Evolutionary conservation across 2,329 filamentous ascomycete species (phyloP).

Genomic region (Hortaea werneckii): DNA sequence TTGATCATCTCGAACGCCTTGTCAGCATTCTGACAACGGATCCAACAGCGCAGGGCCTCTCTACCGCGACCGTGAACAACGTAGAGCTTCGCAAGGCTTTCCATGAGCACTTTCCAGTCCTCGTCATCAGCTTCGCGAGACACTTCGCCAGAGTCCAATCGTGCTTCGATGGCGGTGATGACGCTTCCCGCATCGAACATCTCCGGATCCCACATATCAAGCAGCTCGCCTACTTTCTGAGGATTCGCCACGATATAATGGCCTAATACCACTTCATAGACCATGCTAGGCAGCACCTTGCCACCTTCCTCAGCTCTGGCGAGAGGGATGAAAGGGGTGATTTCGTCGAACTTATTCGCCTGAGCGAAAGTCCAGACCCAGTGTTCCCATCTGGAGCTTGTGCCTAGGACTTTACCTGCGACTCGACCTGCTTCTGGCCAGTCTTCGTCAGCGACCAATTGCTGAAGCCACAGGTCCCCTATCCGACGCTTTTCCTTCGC

Average conservation of each 20-base stretch:
- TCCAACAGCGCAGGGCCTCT: slow-evolving; percentile 81
- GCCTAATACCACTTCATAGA: slow-evolving; percentile 81
- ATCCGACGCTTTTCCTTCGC: slow-evolving; percentile 85
- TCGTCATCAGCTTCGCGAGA: slow-evolving; percentile 66
- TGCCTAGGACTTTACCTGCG: slow-evolving; percentile 72
- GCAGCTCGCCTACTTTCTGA: slow-evolving; percentile 61
- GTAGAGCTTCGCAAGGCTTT: slow-evolving; percentile 73
- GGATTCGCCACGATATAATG: slow-evolving; percentile 79
- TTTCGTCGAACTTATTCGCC: slow-evolving; percentile 78
- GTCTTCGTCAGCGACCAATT: slow-evolving; percentile 62
- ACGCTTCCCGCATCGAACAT: slow-evolving; percentile 72
- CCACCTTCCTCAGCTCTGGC: slow-evolving; percentile 56
- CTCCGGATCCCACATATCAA: slow-evolving; percentile 75
- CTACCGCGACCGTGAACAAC: slow-evolving; percentile 70
- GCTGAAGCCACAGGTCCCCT: slow-evolving; percentile 86
- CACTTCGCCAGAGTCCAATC: slow-evolving; percentile 57
- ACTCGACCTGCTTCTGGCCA: slow-evolving; percentile 72
- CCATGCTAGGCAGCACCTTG: slow-evolving; percentile 58
- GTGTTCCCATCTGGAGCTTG: slow-evolving; percentile 78
- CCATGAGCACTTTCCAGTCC: slow-evolving; percentile 86
- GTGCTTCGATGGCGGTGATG: slow-evolving; percentile 68
- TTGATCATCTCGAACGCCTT: slow-evolving; percentile 76
- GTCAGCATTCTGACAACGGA: slow-evolving; percentile 83
- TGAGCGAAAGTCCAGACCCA: slow-evolving; percentile 92
- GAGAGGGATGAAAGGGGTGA: slow-evolving; percentile 71